Evolutionary conservation across 2,329 filamentous ascomycete species (phyloP).

Genomic region (Domatiomyces globalis): DNA sequence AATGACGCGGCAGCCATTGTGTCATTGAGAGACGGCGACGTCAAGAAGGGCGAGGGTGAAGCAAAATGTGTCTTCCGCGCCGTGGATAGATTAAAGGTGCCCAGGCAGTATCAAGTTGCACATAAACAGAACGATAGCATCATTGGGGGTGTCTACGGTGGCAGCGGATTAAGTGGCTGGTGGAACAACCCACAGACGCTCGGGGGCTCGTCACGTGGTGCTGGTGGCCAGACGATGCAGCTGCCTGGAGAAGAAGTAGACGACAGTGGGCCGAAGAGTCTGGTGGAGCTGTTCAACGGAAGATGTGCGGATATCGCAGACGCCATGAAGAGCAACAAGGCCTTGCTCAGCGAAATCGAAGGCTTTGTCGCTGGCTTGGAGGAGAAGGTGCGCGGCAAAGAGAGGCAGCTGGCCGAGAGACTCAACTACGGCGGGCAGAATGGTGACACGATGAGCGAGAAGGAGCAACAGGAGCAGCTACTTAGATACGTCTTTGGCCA

Average conservation of each 20-base stretch:
- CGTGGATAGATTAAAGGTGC: constrained; percentile 60
- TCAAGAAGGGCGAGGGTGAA: constrained; percentile 51
- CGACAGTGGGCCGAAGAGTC: constrained; percentile 39
- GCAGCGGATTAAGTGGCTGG: constrained; percentile 18
- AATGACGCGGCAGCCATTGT: constrained; percentile 49
- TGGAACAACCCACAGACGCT: constrained; percentile 20
- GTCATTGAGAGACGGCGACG: constrained; percentile 41
- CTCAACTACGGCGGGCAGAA: constrained; percentile 39
- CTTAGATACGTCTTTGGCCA: constrained; percentile 43
- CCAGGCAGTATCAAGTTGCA: constrained; percentile 45
- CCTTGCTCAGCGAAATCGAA: constrained; percentile 50
- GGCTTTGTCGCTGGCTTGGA: constrained; percentile 51
- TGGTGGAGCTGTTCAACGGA: constrained; percentile 50
- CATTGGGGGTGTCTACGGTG: constrained; percentile 12
- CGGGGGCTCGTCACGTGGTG: constrained; percentile 22
- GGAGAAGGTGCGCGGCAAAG: constrained; percentile 27
- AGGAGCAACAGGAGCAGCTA: constrained; percentile 32
- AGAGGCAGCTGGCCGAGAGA: constrained; percentile 39
- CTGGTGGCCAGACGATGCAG: constrained; percentile 29
- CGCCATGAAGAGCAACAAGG: constrained; percentile 44
- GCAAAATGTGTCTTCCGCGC: constrained; percentile 58
- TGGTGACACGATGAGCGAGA: constrained; percentile 26
- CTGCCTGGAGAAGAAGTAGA: constrained; percentile 33
- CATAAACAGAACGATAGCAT: constrained; percentile 12
- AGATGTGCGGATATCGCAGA: constrained; percentile 48